Evolutionary conservation across 371 early-diverging fungal genomes (phyloP), one percentile per base, ranked within the genome.

Genomic region (Mortierella sp.): DNA sequence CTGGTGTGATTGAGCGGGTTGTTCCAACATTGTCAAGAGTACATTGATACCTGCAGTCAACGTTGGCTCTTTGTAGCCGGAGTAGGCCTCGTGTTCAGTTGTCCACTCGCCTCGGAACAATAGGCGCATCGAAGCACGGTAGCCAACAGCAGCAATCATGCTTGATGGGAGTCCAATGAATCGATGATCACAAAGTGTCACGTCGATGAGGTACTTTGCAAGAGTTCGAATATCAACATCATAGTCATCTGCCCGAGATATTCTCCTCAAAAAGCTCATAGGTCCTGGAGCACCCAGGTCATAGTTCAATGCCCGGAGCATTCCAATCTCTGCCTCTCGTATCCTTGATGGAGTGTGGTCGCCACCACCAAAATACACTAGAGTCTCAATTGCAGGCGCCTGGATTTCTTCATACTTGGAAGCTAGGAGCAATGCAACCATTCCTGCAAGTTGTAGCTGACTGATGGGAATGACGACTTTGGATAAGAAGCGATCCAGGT

Each of bases 361-460:
- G 53, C 86, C 83, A 56, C 90, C 92, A 1, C 88, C 85, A 67
- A 92, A 77, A 68, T 83, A 89, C n/a, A 86, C 81, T 59, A 94
- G 88, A 64, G 89, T 86, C 22, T 85, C 72, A 54, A 95, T 75
- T n/a, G 89, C 84, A 9, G 94, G 95, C 2, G 91, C 85, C 34
- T 89, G 82, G 51, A 93, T 91, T 83, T 98, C 98, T 83, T 97
- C 96, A 83, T 93, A 96, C 82, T 98, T 98, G 72, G 92, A 86
- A 1, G 98, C 95, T 32, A 97, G 87, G 42, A 97, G 87, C 63
- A 96, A 79, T 5, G 94, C 92, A 1, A 93, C 89, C 31, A 95
- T 86, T 0, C 97, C 98, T 19, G 95, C 96, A 12, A 97, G 89
- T 78, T 97, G 97, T 28, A 97, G 89, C 79, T 96, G 96, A 64